Evolutionary conservation across 2,329 filamentous ascomycete genomes (phyloP), one percentile per base, ranked within the genome.

Genomic region (Ophiosphaerella herpotricha): DNA sequence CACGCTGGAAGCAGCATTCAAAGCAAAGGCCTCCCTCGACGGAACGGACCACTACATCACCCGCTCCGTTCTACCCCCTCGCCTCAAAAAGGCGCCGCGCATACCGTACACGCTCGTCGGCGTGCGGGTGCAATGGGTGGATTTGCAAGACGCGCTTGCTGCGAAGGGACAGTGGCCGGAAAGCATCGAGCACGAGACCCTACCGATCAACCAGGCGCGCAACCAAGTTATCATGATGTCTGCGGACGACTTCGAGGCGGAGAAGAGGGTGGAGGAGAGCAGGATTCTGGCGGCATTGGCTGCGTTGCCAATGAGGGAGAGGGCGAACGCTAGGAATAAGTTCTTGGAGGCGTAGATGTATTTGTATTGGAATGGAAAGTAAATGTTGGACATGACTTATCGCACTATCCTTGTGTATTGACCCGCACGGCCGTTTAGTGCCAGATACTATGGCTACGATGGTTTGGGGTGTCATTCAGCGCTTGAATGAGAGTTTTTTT

Each of bases 91-190:
- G 21, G 14, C 50, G 2, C 52, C 49, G 11, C 58, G 60, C 24
- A 54, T 43, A 12, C 61, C 63, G 11, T 71, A 66, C 43, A 57
- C 59, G 9, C 56, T 67, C 5, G 48, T 66, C 4, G 62, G 57
- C 26, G 57, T 74, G 2, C 51, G 45, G 12, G 58, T 74, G 21
- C 51, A 58, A 21, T 75, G 73, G 73, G 62, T 64, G 5, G 65
- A 75, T 38, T 44, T 71, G 11, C 48, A 58, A 18, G 71, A 75
- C 44, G 67, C 64, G 11, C 49, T 69, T 16, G 68, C 66, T 50
- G 64, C 64, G 0, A 44, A 48, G 1, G 55, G 49, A 1, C 35
- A 55, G 6, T 66, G 64, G 64, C 61, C 64, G 13, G 57, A 54
- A 1, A 36, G 41, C 7, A 64, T 69, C 9, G 50, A 52, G 12